These are phyloP conservation scores for Crithidia sp. DNA, from an alignment of 208 protist species.

Conservation along the genomic window DNA sequence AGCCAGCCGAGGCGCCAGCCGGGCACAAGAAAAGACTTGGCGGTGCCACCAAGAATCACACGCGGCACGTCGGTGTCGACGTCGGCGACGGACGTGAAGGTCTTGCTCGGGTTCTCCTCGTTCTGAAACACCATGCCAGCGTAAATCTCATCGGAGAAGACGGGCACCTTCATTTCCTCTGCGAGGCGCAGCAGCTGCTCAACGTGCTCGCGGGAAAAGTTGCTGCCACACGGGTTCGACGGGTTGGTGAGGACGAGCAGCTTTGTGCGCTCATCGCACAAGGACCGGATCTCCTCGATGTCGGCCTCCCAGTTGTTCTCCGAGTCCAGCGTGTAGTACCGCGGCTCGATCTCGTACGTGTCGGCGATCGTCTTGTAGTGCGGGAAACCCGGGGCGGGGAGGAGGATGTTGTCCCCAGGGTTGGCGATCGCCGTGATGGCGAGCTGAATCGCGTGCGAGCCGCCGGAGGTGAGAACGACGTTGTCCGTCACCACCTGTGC, in stretches of 20 bases:
- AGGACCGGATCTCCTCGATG: conserved; percentile 61
- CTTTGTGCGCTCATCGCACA: conserved; percentile 83
- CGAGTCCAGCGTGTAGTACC: conserved; percentile 79
- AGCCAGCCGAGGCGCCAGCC: conserved; percentile 94
- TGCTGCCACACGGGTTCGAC: conserved; percentile 95
- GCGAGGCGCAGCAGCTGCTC: conserved; percentile 70
- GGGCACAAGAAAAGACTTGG: conserved; percentile 92
- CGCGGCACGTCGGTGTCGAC: conserved; percentile 86
- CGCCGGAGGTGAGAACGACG: conserved; percentile 80
- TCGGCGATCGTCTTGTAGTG: conserved; percentile 91
- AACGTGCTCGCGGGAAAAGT: conserved; percentile 84
- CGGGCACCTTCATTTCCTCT: conserved; percentile 80
- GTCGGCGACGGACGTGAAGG: conserved; percentile 78
- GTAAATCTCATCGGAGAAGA: conserved; percentile 96
- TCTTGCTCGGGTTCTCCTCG: conserved; percentile 29
- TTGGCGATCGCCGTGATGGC: conserved; percentile 77
- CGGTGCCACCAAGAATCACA: conserved; percentile 86
- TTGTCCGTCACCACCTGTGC: conserved; percentile 44
- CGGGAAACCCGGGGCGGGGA: conserved; percentile 92
- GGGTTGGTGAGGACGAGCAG: conserved; percentile 95
- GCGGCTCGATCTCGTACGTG: conserved; percentile 69
- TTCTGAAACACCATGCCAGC: conserved; percentile 91
- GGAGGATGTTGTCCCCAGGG: conserved; percentile 89
- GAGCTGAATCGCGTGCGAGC: conserved; percentile 90
- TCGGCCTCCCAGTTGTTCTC: conserved; percentile 92